Evolutionary conservation across 73 alveolate species (phyloP).

Genomic region (Tetrahymena malaccensis): DNA sequence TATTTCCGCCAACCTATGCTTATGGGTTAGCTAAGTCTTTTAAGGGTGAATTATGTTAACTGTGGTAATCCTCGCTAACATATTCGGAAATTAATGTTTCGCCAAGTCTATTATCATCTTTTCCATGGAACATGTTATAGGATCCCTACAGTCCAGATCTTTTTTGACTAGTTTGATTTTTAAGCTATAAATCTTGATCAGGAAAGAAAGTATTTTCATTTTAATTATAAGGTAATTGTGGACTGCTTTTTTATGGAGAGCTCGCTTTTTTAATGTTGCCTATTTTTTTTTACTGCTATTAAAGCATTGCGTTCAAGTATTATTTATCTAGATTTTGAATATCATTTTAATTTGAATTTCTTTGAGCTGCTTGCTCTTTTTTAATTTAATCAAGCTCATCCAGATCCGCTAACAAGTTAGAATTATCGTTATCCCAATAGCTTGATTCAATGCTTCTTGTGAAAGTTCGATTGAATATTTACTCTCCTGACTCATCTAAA

Average conservation of each 20-base stretch:
- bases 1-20: background rate
- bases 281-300: background rate
- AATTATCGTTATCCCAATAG: background rate
- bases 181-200: background rate
- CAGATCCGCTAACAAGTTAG: background rate
- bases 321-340: background rate
- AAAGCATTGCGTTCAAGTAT: background rate
- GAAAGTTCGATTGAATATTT: background rate
- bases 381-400: background rate
- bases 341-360: background rate
- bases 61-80: background rate
- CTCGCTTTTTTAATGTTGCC: background rate
- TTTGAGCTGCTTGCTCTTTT: background rate
- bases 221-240: background rate
- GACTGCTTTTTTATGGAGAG: background rate
- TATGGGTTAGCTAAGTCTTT: background rate
- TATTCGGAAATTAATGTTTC: background rate
- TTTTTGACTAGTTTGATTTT: background rate
- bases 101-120: background rate
- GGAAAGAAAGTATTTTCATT: background rate
- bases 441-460: background rate
- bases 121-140: background rate
- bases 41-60: background rate
- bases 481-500: background rate
- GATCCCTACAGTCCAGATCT: background rate